A percentile compares a stretch with the other conserved stretches of the same genome.
Evolutionary conservation across 495 filamentous ascomycete species (phyloP).

Genomic region (Neurospora tetraspora): DNA sequence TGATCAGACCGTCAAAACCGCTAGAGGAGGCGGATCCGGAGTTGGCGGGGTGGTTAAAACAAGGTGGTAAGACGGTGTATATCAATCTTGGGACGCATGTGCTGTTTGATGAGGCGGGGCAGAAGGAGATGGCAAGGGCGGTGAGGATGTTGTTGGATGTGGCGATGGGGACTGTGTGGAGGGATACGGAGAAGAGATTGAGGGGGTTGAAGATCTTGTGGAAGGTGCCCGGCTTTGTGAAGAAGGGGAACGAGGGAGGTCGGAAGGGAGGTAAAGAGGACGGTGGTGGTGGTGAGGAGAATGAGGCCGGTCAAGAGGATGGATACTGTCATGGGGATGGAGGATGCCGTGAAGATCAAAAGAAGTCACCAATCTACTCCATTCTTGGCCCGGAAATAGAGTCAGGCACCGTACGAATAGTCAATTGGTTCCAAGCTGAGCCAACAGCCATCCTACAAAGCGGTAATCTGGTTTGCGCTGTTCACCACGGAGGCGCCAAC

Average conservation of each 20-base stretch:
- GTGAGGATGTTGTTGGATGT: conserved; percentile 22
- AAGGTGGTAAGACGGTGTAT: conserved; percentile 24
- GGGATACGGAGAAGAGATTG: not conserved
- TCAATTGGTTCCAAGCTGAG: conserved; percentile 29
- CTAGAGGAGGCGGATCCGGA: conserved; percentile 22
- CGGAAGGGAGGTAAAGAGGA: not conserved
- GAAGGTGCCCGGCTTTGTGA: conserved; percentile 22
- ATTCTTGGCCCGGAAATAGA: conserved; percentile 14
- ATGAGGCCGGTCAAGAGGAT: not conserved
- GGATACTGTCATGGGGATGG: not conserved
- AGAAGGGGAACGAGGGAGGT: not conserved
- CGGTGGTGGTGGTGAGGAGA: conserved; percentile 1
- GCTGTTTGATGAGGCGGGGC: conserved; percentile 3
- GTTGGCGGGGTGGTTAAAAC: conserved; percentile 24
- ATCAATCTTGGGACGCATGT: conserved; percentile 32
- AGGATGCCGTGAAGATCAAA: not conserved
- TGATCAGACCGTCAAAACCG: conserved; percentile 29
- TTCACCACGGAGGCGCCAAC: conserved; percentile 38
- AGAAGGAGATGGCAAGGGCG: conserved; percentile 26
- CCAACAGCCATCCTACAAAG: conserved; percentile 26
- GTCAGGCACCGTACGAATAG: conserved; percentile 17
- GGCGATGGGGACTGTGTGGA: conserved; percentile 1
- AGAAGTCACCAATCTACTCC: not conserved
- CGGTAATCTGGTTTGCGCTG: conserved; percentile 26
- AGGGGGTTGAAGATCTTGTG: conserved; percentile 32